Percentiles rank a stretch among this genome's conserved stretches.
phyloP scores from a whole-genome alignment of 352 stramenopile genomes.

The Pythium brachiatum region DNA sequence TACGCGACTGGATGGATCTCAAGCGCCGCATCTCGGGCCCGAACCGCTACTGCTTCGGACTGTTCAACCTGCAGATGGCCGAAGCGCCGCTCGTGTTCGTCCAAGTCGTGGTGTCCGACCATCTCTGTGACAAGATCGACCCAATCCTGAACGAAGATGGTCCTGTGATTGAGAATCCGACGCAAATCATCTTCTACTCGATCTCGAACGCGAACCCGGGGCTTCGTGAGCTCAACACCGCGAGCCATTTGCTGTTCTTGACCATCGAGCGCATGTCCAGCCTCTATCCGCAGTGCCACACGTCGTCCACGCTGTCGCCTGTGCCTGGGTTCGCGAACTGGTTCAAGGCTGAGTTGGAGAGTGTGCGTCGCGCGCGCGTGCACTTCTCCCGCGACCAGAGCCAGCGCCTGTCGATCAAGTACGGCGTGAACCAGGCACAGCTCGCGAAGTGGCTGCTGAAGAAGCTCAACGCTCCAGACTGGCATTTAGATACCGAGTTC shows the following conservation, averaged over 20 bases:
- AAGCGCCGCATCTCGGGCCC: slow-evolving; percentile 54
- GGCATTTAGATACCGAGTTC: slow-evolving; percentile 50
- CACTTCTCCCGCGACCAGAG: slow-evolving; percentile 56
- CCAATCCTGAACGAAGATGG: slow-evolving; percentile 58
- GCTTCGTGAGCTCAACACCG: slow-evolving; percentile 78
- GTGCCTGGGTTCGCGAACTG: slow-evolving; percentile 74
- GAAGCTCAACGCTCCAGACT: slow-evolving; percentile 42
- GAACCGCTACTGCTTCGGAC: slow-evolving; percentile 74
- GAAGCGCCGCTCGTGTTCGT: slow-evolving; percentile 74
- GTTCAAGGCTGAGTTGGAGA: slow-evolving; percentile 54
- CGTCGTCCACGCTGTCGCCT: slow-evolving; percentile 70
- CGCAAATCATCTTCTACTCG: slow-evolving; percentile 86
- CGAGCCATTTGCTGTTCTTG: slow-evolving; percentile 78
- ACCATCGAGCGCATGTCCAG: slow-evolving; percentile 75
- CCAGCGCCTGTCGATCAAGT: slow-evolving; percentile 53
- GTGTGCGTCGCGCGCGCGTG: slow-evolving; percentile 23
- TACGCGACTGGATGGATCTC: slow-evolving; percentile 69
- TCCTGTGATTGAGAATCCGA: slow-evolving; percentile 37
- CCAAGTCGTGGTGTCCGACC: slow-evolving; percentile 65
- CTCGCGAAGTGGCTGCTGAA: slow-evolving; percentile 73
- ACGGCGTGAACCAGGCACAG: slow-evolving; percentile 49
- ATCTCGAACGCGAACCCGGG: slow-evolving; percentile 79
- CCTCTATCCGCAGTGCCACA: slow-evolving; percentile 63
- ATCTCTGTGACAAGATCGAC: slow-evolving; percentile 62
- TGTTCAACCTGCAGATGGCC: slow-evolving; percentile 84